phyloP scores from a whole-genome alignment of 805 yeast species.

The Schwanniomyces vanrijiae region DNA sequence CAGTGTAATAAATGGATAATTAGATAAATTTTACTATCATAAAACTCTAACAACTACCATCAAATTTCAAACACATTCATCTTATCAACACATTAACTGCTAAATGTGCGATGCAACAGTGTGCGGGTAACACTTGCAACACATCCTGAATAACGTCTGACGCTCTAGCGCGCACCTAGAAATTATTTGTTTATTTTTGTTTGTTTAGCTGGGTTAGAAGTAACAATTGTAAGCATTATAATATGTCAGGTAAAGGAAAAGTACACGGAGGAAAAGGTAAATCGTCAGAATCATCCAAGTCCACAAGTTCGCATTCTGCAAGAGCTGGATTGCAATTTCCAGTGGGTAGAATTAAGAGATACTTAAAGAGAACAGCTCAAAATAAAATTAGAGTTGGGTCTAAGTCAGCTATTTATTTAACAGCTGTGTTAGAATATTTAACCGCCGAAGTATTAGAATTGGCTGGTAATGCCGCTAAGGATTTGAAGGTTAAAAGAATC shows the following conservation, averaged over 20 bases:
- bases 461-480: constrained; percentile 98
- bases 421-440: constrained; percentile 93
- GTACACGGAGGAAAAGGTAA: constrained; percentile 97
- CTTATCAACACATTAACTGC: background rate
- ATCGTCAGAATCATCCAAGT: constrained; percentile 69
- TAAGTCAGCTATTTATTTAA: constrained; percentile 87
- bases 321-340: constrained; percentile 97
- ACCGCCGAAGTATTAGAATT: constrained; percentile 96
- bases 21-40: background rate
- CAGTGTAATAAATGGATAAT: constrained; percentile 32
- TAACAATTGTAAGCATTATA: constrained; percentile 5
- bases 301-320: constrained; percentile 85
- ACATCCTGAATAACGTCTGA: background rate
- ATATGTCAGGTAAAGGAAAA: constrained; percentile 85
- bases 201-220: constrained; percentile 3
- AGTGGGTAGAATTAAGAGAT: constrained; percentile 98
- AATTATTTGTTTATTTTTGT: constrained; percentile 6
- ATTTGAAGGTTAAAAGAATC: constrained; percentile 91
- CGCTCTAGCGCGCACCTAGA: constrained; percentile 2
- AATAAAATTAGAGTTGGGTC: constrained; percentile 79
- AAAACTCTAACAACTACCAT: too few species aligned
- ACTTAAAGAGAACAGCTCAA: constrained; percentile 86
- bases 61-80: background rate
- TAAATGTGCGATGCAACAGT: background rate
- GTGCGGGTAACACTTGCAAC: constrained; percentile 4